Base-by-base conservation (phyloP, 805 yeast genomes). In the Wickerhamomyces hampshirensis region DNA sequence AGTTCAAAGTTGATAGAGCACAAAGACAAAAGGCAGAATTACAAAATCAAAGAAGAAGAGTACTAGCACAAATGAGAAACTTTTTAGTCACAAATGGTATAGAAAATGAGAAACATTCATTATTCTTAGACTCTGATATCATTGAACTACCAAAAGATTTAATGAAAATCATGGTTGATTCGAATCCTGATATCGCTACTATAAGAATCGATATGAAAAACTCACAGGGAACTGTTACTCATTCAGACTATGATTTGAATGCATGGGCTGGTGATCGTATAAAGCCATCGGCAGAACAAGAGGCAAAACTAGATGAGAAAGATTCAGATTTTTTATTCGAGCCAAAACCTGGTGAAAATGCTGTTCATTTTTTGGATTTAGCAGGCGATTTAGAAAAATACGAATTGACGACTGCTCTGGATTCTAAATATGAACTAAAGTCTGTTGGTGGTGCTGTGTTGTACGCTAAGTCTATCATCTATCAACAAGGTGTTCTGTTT, bases 381-480 rank as follows among this genome's bases (percentile, higher is more conserved):
- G 28, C 43, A 0, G 10, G 12, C 8, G 15, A 42, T 24, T 33
- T 31, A 6, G 41, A 39, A 14, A 39, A 44, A 24, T 48, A 19
- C 27, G 43, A 43, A 1, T 17, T 51, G 10, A 32, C 34, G 9
- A 19, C 18, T 2, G 26, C 35, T 2, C 23, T 26, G 10, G 26
- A 15, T 23, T 34, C 45, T 4, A 24, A 38, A 7, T 37, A 34
- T 23, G 46, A 47, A 24, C 24, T 71, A 10, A 72, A 66, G 41
- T 68, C 77, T 3, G 77, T 72, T 9, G 77, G 77, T 7, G 75
- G 77, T 6, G 74, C 74, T 2, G 60, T 71, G 3, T 55, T 72
- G n/a, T 71, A 66, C 43, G 62, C 59, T 5, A 68, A 65, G 39
- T 55, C 69, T n/a, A 47, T 60, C 5, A 52, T 72, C 6, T 67